Conservation (phyloP, 495 filamentous ascomycete species). For the Astrothelium subdiscretum region DNA sequence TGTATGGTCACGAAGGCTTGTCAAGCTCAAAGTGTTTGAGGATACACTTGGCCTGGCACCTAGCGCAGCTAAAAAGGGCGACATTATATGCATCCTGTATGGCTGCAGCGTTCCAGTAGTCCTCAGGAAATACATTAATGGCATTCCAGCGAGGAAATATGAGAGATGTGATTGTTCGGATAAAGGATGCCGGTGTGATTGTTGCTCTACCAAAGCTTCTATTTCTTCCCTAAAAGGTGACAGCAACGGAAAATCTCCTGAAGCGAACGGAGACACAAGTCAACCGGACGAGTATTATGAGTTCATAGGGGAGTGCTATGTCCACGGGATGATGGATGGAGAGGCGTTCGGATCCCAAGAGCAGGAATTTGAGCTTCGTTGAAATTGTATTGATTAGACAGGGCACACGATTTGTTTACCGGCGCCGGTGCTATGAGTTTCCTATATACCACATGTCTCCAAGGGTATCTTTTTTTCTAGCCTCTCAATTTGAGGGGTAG, state of each 20-base stretch:
- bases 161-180: not conserved
- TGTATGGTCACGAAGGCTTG: constrained; percentile 9
- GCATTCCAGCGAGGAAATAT: constrained; percentile 1
- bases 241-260: not conserved
- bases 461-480: too few relatives aligned
- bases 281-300: constrained; percentile 1
- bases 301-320: constrained; percentile 13
- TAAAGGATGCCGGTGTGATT: not conserved
- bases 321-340: constrained; percentile 14
- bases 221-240: not conserved
- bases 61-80: constrained; percentile 8
- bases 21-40: not conserved
- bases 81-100: constrained; percentile 23
- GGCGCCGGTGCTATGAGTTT: not conserved
- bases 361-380: not conserved
- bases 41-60: constrained; percentile 10
- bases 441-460: not conserved
- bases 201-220: not conserved
- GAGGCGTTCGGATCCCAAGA: constrained; percentile 4
- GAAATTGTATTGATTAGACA: not conserved
- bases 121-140: constrained; percentile 8
- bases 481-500: too few relatives aligned
- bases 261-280: not conserved
- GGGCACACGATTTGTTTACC: not conserved
- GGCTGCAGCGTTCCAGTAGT: constrained; percentile 25